phyloP scores from a whole-genome alignment of 2,329 filamentous ascomycete genomes.

The Dactylonectria estremocensis region DNA sequence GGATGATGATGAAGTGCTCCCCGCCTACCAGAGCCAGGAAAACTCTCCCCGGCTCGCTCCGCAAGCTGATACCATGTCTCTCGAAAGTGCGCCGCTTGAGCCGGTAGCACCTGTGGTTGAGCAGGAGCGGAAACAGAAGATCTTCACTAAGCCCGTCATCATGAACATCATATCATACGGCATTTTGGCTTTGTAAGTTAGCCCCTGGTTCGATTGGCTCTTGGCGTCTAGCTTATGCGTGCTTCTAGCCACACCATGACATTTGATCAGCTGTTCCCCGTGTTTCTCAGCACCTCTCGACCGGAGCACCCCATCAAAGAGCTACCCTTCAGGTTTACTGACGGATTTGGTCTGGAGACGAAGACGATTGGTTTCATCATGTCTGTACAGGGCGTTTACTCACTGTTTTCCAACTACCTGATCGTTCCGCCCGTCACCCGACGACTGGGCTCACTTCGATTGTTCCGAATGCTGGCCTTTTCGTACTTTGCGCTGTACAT shows the following conservation, averaged over 20 bases:
- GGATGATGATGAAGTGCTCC: conserved; percentile 71
- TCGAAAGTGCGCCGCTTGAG: conserved; percentile 35
- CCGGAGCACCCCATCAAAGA: conserved; percentile 66
- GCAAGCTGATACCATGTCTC: conserved; percentile 43
- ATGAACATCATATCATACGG: conserved; percentile 92
- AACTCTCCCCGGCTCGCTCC: conserved; percentile 65
- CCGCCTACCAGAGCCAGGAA: conserved; percentile 77
- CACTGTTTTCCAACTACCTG: conserved; percentile 87
- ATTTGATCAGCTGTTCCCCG: conserved; percentile 93
- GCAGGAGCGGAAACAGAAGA: conserved; percentile 58
- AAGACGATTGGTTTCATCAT: conserved; percentile 91
- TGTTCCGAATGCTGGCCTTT: conserved; percentile 86
- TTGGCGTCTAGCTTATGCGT: conserved; percentile 32
- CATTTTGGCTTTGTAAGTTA: conserved; percentile 91
- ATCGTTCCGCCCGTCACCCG: conserved; percentile 85
- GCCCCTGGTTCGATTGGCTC: neutral
- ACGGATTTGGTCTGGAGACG: conserved; percentile 87
- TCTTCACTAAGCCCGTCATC: conserved; percentile 88
- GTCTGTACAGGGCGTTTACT: conserved; percentile 89
- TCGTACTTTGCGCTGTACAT: conserved; percentile 92
- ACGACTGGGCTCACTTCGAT: conserved; percentile 82
- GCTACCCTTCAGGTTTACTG: conserved; percentile 90
- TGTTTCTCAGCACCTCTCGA: conserved; percentile 83
- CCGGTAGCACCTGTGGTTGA: conserved; percentile 42
- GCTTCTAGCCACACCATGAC: conserved; percentile 89